These are phyloP conservation scores for Prunus mira DNA, from an alignment of 306 rosid genomes.

Conservation along the genomic window DNA sequence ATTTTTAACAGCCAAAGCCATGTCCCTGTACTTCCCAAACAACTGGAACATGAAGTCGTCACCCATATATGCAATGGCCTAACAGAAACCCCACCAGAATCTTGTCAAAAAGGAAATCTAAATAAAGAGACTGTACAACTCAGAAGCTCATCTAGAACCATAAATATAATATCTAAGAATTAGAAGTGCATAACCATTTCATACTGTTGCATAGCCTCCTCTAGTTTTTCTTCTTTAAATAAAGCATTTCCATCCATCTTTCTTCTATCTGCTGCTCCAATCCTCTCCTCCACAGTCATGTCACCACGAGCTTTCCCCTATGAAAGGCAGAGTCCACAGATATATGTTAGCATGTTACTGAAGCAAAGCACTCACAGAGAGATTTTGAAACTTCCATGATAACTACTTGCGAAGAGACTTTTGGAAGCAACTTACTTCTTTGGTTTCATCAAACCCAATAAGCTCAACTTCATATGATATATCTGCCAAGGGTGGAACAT, in stretches of 20 bases:
- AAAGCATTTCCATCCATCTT: constrained; percentile 91
- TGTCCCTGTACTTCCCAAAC: constrained; percentile 88
- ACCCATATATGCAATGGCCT: constrained; percentile 96
- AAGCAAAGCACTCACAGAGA: constrained; percentile 8
- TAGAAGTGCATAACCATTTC: constrained; percentile 72
- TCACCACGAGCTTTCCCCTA: constrained; percentile 93
- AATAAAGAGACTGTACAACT: background rate
- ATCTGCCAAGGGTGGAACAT: constrained; percentile 96
- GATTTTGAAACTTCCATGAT: background rate
- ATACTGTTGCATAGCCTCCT: constrained; percentile 99
- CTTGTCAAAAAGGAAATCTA: constrained; percentile 9
- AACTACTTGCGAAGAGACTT: background rate
- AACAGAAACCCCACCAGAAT: background rate
- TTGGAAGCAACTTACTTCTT: constrained; percentile 55
- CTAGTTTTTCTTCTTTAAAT: constrained; percentile 79
- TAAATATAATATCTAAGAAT: constrained; percentile 30
- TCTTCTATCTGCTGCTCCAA: constrained; percentile 83
- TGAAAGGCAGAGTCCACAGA: constrained; percentile 1
- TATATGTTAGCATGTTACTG: constrained; percentile 30
- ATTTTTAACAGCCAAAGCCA: constrained; percentile 92
- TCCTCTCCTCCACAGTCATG: constrained; percentile 96
- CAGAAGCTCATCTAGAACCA: constrained; percentile 3
- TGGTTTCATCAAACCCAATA: constrained; percentile 85
- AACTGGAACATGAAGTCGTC: constrained; percentile 97
- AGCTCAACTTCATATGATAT: constrained; percentile 89